A percentile compares a stretch with the other conserved stretches of the same genome.
These are phyloP conservation scores for Thielaviopsis punctulata DNA, from an alignment of 2,329 filamentous ascomycete species.

Conservation along the genomic window DNA sequence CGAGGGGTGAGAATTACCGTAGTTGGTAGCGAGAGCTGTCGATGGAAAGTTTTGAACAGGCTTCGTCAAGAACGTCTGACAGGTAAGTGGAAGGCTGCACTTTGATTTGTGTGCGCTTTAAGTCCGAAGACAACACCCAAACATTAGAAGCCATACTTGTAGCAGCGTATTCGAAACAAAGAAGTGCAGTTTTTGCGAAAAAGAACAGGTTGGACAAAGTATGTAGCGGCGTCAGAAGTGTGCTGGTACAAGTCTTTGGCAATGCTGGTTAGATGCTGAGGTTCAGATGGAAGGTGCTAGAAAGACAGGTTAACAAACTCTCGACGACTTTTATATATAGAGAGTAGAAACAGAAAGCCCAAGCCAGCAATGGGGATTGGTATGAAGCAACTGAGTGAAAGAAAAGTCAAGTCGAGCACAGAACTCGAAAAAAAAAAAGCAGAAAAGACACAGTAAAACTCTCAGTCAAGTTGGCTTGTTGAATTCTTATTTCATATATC, in stretches of 20 bases:
- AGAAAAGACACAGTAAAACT: neutral
- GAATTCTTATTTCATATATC: too few species aligned
- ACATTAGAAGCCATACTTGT: constrained; percentile 70
- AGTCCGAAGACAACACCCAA: constrained; percentile 66
- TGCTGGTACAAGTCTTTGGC: too few species aligned
- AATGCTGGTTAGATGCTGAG: too few species aligned
- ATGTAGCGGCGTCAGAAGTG: too few species aligned
- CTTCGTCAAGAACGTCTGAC: constrained; percentile 72
- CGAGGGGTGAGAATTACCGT: constrained; percentile 52
- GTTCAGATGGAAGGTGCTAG: neutral
- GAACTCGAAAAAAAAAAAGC: neutral
- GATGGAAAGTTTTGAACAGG: constrained; percentile 66
- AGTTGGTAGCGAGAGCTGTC: constrained; percentile 58
- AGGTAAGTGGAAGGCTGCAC: constrained; percentile 67
- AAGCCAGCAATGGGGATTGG: too few species aligned
- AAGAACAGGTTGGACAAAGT: neutral
- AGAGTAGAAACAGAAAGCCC: too few species aligned
- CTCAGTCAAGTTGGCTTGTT: too few species aligned
- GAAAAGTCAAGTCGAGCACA: neutral
- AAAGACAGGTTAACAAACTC: neutral
- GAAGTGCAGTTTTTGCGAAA: neutral
- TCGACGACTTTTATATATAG: neutral
- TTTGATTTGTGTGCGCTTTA: constrained; percentile 65
- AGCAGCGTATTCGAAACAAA: neutral
- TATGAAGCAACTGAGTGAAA: neutral